Conservation (phyloP, 768 basidiomycete species). For the Cantharellus anzutake region DNA sequence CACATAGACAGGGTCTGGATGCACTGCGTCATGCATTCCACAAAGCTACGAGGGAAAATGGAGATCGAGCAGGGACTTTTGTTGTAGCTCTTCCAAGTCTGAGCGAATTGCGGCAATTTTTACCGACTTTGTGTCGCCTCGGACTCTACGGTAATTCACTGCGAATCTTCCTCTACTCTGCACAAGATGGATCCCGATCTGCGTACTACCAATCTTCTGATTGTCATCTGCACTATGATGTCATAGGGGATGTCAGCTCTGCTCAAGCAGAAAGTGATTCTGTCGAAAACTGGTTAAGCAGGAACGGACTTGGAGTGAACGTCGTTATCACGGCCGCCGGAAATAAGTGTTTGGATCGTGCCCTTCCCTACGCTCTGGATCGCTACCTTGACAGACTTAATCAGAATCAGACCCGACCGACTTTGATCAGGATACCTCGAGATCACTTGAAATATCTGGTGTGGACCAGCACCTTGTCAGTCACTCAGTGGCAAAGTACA, state of each 20-base stretch:
- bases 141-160: background rate
- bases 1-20: background rate
- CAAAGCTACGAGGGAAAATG: background rate
- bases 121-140: background rate
- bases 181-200: background rate
- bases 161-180: background rate
- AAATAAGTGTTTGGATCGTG: background rate
- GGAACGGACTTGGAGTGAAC: background rate
- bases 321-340: background rate
- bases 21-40: background rate
- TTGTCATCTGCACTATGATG: background rate
- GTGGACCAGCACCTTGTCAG: slow-evolving; percentile 43
- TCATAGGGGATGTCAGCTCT: background rate
- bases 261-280: background rate
- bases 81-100: background rate
- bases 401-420: background rate
- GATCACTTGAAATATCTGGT: slow-evolving; percentile 30
- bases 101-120: background rate
- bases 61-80: background rate
- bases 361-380: background rate
- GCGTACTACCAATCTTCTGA: background rate
- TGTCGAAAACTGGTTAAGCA: background rate
- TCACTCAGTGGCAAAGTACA: slow-evolving; percentile 41
- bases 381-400: background rate
- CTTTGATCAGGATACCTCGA: slow-evolving; percentile 7